Base-by-base conservation (phyloP, 768 basidiomycete species). In the Kwoniella shandongensis region DNA sequence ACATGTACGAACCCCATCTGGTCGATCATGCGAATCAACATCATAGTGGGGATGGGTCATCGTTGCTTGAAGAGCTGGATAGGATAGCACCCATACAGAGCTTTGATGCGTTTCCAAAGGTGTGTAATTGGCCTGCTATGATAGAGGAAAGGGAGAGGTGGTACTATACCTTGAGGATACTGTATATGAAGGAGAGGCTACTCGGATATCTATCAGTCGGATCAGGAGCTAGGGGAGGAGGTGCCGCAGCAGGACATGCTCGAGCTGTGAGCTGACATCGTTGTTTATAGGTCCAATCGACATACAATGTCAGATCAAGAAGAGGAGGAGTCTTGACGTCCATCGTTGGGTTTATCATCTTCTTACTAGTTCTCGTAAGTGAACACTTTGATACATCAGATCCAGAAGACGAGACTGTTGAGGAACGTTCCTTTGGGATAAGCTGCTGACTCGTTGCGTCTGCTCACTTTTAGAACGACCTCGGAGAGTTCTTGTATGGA, bases 401-500 rank as follows among this genome's bases (percentile, higher is more conserved):
- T 32, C 32, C 32, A 13, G 32, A 13, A 32, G 32, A 13, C 6
- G n/a, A n/a, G n/a, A n/a, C n/a, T n/a, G n/a, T n/a, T n/a, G n/a
- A n/a, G n/a, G n/a, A n/a, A n/a, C n/a, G n/a, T n/a, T n/a, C n/a
- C n/a, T n/a, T n/a, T n/a, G n/a, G n/a, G n/a, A n/a, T n/a, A n/a
- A n/a, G n/a, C n/a, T n/a, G 10, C 3, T 32, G 41, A 1, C n/a
- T n/a, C n/a, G n/a, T n/a, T 32, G 13, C 32, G 13, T 10, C 18
- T 4, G 44, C 44, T 46, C 6, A 46, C 44, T 29, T n/a, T 5
- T 49, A 69, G 59, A 93, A 94, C 66, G 93, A 98, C 69, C 77
- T 93, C 40, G 86, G 85, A 46, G 93, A 97, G 73, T 98, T 84
- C 70, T 78, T 98, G 30, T 98, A 89, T 83, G 94, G 94, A 41